Evolutionary conservation across 179 eudicot genomes (phyloP).

Genomic region (Beta corolliflora): DNA sequence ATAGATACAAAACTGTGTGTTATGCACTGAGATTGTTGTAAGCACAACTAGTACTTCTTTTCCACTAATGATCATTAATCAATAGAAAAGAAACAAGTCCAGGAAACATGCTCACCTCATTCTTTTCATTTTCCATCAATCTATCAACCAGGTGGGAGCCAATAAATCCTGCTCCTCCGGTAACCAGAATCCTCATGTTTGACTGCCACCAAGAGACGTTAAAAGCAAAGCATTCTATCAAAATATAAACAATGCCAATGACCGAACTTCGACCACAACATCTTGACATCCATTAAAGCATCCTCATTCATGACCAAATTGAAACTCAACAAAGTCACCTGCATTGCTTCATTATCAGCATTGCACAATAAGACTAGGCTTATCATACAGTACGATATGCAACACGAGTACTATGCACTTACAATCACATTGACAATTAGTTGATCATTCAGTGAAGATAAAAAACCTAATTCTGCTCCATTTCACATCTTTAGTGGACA

Average conservation of each 20-base stretch:
- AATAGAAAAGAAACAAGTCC: not conserved
- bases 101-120: slow-evolving; percentile 59
- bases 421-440: not conserved
- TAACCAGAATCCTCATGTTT: slow-evolving; percentile 90
- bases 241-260: not conserved
- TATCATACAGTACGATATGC: not conserved
- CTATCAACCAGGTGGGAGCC: slow-evolving; percentile 94
- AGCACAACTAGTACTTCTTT: not conserved
- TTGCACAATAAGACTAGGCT: slow-evolving; percentile 18
- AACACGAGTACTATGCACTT: not conserved
- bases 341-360: slow-evolving; percentile 29
- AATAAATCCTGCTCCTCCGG: slow-evolving; percentile 99
- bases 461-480: slow-evolving; percentile 15
- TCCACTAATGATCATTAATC: slow-evolving; percentile 3
- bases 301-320: slow-evolving; percentile 4
- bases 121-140: slow-evolving; percentile 92
- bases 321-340: not conserved
- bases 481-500: slow-evolving; percentile 14
- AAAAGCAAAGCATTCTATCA: slow-evolving; percentile 17
- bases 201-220: slow-evolving; percentile 49
- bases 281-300: slow-evolving; percentile 20
- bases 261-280: not conserved
- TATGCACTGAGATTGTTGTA: not conserved
- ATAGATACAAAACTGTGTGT: not conserved
- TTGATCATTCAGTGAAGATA: not conserved